Evolutionary conservation across 164 flowering plant species (phyloP).

Genomic region (Santalum album): DNA sequence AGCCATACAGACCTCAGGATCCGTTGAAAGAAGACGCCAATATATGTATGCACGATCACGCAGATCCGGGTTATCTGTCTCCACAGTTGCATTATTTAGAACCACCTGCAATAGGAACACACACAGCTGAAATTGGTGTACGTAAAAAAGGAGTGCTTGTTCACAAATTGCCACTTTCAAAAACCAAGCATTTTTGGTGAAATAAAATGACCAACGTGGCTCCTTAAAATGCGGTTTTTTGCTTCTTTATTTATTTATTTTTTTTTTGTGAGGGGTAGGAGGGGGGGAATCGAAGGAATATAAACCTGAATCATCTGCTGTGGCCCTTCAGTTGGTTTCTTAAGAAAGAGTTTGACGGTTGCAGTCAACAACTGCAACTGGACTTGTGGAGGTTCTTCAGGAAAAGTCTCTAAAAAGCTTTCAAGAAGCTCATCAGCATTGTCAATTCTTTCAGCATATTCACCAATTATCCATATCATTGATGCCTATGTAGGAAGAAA

Average conservation of each 20-base stretch:
- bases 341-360: slow-evolving; percentile 88
- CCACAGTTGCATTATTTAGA: slow-evolving; percentile 97
- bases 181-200: too few relatives aligned
- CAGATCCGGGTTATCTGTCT: slow-evolving; percentile 96
- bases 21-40: slow-evolving; percentile 99
- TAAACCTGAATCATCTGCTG: slow-evolving; percentile 99
- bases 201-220: too few relatives aligned
- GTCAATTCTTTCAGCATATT: slow-evolving; percentile 98
- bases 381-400: slow-evolving; percentile 96
- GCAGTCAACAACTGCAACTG: slow-evolving; percentile 96
- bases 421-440: slow-evolving; percentile 99
- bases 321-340: slow-evolving; percentile 99
- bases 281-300: not conserved
- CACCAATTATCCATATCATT: slow-evolving; percentile 99
- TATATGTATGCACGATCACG: slow-evolving; percentile 99
- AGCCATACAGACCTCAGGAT: slow-evolving; percentile 78
- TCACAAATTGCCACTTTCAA: too few relatives aligned
- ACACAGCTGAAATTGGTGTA: too few relatives aligned
- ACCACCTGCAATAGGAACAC: slow-evolving; percentile 51
- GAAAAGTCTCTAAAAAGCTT: slow-evolving; percentile 91
- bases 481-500: slow-evolving; percentile 57
- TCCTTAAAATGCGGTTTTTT: too few relatives aligned
- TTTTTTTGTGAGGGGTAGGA: too few relatives aligned
- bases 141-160: too few relatives aligned
- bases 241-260: too few relatives aligned